Conservation (phyloP, 306 rosid genomes). For the Trifolium dubium region DNA sequence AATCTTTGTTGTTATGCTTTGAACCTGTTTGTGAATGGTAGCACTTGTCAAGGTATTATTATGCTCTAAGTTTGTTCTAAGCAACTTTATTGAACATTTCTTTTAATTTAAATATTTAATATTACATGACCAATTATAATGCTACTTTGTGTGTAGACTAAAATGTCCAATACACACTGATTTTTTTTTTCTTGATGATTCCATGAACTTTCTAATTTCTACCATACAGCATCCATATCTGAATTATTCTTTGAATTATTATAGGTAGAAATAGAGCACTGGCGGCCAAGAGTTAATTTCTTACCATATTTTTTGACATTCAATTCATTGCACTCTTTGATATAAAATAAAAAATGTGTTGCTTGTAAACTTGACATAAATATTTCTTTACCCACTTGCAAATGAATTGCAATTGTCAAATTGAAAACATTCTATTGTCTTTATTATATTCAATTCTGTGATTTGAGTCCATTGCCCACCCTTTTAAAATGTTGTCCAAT, state of each 20-base stretch:
- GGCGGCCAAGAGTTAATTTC: background rate
- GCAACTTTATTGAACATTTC: conserved; percentile 27
- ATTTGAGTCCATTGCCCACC: background rate
- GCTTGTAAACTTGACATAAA: conserved; percentile 12
- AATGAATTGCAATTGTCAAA: background rate
- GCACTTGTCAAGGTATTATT: conserved; percentile 47
- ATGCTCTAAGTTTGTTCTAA: conserved; percentile 33
- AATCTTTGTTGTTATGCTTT: conserved; percentile 47
- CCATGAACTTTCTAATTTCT: conserved; percentile 12
- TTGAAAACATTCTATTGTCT: background rate
- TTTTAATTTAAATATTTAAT: background rate
- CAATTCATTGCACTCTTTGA: background rate
- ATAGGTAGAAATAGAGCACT: background rate
- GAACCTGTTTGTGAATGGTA: conserved; percentile 47
- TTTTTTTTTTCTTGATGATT: conserved; percentile 5
- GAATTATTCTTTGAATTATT: background rate
- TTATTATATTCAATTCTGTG: no score
- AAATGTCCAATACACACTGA: conserved; percentile 22
- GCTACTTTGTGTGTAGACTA: background rate
- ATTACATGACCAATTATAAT: background rate
- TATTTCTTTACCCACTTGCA: background rate
- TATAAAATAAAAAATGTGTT: background rate
- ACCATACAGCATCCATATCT: conserved; percentile 12
- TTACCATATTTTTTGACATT: background rate
- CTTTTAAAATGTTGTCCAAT: background rate